A percentile compares a stretch with the other conserved stretches of the same genome.
Conservation (phyloP, 371 early-diverging fungal genomes). For the Haplosporangium sp. region DNA sequence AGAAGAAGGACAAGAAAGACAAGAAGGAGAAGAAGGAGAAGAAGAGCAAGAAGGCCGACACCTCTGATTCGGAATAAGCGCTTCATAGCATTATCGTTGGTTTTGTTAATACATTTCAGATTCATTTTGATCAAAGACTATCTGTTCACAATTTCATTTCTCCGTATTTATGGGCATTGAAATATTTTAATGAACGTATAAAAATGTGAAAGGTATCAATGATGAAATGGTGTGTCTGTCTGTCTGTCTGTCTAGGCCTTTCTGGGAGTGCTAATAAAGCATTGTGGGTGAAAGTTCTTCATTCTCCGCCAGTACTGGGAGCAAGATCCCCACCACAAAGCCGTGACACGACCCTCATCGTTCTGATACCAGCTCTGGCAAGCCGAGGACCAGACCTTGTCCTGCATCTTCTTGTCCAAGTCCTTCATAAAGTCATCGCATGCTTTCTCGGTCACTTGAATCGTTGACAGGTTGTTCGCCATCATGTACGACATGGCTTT, state of each 20-base stretch:
- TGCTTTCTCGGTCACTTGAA: slow-evolving; percentile 40
- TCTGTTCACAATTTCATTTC: background rate
- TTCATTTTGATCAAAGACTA: background rate
- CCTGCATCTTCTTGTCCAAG: slow-evolving; percentile 29
- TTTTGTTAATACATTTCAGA: background rate
- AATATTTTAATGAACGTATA: background rate
- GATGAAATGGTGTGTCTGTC: too few species aligned
- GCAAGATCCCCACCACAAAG: slow-evolving; percentile 31
- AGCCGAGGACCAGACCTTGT: slow-evolving; percentile 14
- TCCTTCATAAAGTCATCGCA: slow-evolving; percentile 25
- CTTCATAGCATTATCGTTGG: background rate
- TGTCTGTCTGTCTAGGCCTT: too few species aligned
- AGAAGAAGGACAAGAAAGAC: slow-evolving; percentile 58
- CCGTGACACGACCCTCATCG: slow-evolving; percentile 30
- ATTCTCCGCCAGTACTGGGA: slow-evolving; percentile 45
- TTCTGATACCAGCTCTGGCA: slow-evolving; percentile 28
- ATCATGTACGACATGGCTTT: slow-evolving; percentile 47
- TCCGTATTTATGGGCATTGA: background rate
- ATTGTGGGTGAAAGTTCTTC: background rate
- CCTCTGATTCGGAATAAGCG: slow-evolving; percentile 43
- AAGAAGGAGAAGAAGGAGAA: slow-evolving; percentile 4
- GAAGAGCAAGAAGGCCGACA: slow-evolving; percentile 52
- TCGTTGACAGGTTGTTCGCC: slow-evolving; percentile 28
- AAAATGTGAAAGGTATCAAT: background rate
- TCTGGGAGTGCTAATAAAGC: too few species aligned